Conservation (phyloP, 331 rosid genomes). For the Spiraea crenata region DNA sequence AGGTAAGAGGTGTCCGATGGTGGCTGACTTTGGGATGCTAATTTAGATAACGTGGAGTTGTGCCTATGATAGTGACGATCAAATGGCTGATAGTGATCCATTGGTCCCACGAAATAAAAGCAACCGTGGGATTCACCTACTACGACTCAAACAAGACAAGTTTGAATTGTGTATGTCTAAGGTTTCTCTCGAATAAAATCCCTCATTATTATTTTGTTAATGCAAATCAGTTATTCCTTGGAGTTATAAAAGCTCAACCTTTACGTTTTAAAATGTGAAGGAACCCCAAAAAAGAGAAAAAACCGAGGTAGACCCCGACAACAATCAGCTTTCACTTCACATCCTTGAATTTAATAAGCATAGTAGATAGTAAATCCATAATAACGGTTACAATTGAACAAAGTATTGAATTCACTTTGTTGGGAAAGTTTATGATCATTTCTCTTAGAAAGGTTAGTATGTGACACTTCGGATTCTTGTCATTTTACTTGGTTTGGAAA, state of each 20-base stretch:
- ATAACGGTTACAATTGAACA: neutral
- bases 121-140: conserved; percentile 41
- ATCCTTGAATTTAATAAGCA: neutral
- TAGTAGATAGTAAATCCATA: neutral
- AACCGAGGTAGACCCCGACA: neutral
- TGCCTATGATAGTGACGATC: conserved; percentile 23
- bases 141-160: conserved; percentile 10
- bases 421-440: neutral
- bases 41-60: conserved; percentile 34
- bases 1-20: neutral
- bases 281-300: neutral
- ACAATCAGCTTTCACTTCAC: neutral
- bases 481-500: no score
- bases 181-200: neutral
- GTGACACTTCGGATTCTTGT: neutral
- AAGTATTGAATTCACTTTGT: neutral
- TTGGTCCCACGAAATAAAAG: conserved; percentile 54
- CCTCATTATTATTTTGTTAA: neutral
- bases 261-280: conserved; percentile 3
- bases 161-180: neutral
- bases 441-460: neutral
- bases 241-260: conserved; percentile 10
- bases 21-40: conserved; percentile 27
- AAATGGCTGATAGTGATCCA: conserved; percentile 42
- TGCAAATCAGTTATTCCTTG: neutral